Evolutionary conservation across 805 yeast genomes (phyloP), one percentile per base, ranked within the genome.

Genomic region (Metschnikowia hibisci): DNA sequence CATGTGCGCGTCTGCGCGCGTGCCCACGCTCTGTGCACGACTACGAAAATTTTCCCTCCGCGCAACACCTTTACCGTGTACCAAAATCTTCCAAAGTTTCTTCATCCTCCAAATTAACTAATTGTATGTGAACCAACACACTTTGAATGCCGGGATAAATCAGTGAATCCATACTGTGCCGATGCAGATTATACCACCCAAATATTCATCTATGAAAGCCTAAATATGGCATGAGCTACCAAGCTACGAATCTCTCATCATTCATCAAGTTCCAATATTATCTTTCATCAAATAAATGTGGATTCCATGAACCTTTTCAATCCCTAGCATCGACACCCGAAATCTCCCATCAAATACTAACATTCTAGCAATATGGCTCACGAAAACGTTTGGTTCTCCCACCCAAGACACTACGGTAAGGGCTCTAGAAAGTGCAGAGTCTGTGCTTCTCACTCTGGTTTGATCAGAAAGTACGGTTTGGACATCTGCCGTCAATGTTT

Each of bases 351-450:
- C 25, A 23, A 31, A 34, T 62, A 69, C 73, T 69, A 67, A 69
- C 73, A 41, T 39, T 54, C 43, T 61, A 71, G 76, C 81, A 86
- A 78, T 53, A 90, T 90, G 98, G 96, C 97, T 85, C 98, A 90
- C 96, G 96, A 88, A 84, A 84, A 88, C 89, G 96, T 91, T 84
- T 93, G 99, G 99, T 93, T 77, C 84, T 90, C 98, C 75, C 99
- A 93, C 96, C 99, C 99, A 84, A 88, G 98, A 87, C 90, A 86
- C 79, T 91, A 81, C 89, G 99, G 99, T 78, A 93, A 93, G 87
- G 99, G 99, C 80, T 87, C 98, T 69, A 96, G 99, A 82, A 93
- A 87, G 81, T 93, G 98, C 83, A 93, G 98, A 77, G 90, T 91
- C 82, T 88, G 96, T 74, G 81, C 96, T 67, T 87, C 98, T 77